Percentiles rank a stretch among this genome's conserved stretches.
Conservation (phyloP, 495 filamentous ascomycete species). For the Neurospora sp. region DNA sequence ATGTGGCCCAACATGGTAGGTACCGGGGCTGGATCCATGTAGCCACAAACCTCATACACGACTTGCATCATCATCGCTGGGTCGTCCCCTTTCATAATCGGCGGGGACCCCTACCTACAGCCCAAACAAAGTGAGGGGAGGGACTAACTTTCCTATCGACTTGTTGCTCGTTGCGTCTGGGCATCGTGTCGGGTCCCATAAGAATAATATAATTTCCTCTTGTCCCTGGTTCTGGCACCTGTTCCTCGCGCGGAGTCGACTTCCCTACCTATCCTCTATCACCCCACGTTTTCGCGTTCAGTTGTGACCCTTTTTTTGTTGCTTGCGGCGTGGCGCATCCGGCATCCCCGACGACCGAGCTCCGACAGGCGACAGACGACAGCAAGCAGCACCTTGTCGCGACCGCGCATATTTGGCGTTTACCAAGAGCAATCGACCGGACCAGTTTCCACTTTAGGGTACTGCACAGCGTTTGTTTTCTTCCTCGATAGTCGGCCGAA, state of each 20-base stretch:
- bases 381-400: background rate
- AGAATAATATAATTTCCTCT: background rate
- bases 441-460: background rate
- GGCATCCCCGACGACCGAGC: background rate
- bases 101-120: background rate
- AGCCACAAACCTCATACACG: constrained; percentile 23
- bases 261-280: background rate
- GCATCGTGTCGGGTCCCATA: background rate
- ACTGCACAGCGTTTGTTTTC: background rate
- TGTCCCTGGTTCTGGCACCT: background rate
- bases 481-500: background rate
- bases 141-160: background rate
- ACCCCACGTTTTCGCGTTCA: background rate
- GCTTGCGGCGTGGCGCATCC: background rate
- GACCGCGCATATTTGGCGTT: background rate
- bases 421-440: background rate
- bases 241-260: background rate
- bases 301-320: background rate
- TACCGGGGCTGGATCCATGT: constrained; percentile 17
- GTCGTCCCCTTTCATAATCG: constrained; percentile 19
- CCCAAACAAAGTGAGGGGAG: background rate
- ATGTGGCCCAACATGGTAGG: background rate
- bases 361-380: background rate
- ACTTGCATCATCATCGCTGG: constrained; percentile 20
- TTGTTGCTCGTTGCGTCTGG: background rate